Evolutionary conservation across 2,329 filamentous ascomycete species (phyloP).

Genomic region (Trichoderma guizhouense): DNA sequence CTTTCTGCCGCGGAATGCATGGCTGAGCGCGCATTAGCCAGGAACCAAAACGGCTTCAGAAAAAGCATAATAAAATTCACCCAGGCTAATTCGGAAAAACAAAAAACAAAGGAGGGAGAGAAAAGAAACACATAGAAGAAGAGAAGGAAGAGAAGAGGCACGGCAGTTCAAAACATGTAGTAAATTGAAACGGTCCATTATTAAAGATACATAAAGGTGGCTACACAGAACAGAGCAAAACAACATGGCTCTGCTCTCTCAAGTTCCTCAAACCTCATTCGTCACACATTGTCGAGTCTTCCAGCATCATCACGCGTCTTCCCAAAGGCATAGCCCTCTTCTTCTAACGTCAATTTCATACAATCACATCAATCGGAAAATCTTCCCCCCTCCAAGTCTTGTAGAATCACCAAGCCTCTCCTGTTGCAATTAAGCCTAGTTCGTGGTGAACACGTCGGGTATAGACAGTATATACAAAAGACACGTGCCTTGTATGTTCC

Average conservation of each 20-base stretch:
- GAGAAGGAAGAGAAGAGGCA: background rate
- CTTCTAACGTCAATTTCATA: slow-evolving; percentile 1
- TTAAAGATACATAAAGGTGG: slow-evolving; percentile 12
- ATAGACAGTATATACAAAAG: slow-evolving; percentile 21
- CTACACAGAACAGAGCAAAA: background rate
- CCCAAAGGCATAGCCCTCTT: background rate
- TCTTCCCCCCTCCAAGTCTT: background rate
- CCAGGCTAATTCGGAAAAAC: background rate
- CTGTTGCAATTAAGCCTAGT: slow-evolving; percentile 5
- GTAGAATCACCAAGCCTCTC: background rate
- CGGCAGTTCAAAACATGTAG: background rate
- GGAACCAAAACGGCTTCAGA: background rate
- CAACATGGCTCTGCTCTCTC: background rate
- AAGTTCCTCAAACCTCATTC: background rate
- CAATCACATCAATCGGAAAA: background rate
- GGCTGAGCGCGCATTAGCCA: background rate
- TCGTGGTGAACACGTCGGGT: background rate
- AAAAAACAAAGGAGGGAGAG: background rate
- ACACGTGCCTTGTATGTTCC: slow-evolving; percentile 16
- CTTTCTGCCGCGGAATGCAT: background rate
- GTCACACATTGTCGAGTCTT: slow-evolving; percentile 8
- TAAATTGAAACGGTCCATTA: slow-evolving; percentile 15
- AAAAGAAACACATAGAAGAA: background rate
- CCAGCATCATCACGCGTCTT: background rate
- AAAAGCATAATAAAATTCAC: background rate